Base-by-base conservation (phyloP, 2,329 filamentous ascomycete genomes). In the Cladophialophora bantiana region DNA sequence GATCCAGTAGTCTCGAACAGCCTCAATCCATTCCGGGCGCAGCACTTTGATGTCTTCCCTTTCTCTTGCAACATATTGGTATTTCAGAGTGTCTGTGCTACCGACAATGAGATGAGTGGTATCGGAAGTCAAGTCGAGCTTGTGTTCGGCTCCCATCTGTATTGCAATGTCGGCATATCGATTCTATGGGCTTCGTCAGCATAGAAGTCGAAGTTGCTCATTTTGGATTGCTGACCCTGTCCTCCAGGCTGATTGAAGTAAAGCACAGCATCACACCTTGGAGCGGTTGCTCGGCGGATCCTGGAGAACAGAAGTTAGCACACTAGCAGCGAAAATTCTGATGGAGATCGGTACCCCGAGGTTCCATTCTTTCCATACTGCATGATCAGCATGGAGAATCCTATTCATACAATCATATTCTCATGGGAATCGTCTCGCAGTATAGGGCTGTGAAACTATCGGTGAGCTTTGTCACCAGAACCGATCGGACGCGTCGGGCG, bases 101-200 rank as follows among this genome's bases (percentile, higher is more conserved):
- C 94, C 95, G 68, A 97, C 92, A 70, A 99, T 86, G 55, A 99
- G 88, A 81, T 99, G 95, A 4, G 95, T 98, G 56, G 96, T 93
- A 77, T 97, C 93, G 64, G 91, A 92, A n/a, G 94, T 98, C 53
- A 99, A 87, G 78, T 99, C 94, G 78, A 93, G 90, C 74, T 91
- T 93, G 83, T 96, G 91, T 67, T 86, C 79, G 59, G 94, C 95
- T 71, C 95, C 95, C 83, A 99, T 93, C 76, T 97, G 88, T 70
- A 83, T 79, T 18, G 91, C 91, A 63, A 79, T 74, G 52, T 77
- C 74, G 32, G 78, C 77, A 59, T 83, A 72, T 62, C 80, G 76
- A 42, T 77, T 78, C 80, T 83, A 59, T 54, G 57, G 7, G 12
- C 9, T 32, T 18, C 7, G 35, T 68, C 18, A 64, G 55, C 34